phyloP scores from a whole-genome alignment of 208 protist species.

The Crithidia fasciculata region DNA sequence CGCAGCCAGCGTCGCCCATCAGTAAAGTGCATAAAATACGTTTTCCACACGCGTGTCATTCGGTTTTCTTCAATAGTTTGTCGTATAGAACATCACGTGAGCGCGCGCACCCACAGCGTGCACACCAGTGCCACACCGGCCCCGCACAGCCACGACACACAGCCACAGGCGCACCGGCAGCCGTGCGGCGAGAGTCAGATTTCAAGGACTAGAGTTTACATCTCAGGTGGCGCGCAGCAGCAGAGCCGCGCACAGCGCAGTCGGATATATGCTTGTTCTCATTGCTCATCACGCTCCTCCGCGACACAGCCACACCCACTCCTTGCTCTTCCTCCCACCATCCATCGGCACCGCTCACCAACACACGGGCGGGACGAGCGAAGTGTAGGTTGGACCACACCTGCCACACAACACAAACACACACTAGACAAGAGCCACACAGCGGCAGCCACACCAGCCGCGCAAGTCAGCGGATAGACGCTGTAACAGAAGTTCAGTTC shows the following conservation, averaged over 20 bases:
- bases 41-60: conserved; percentile 27
- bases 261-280: conserved; percentile 70
- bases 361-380: conserved; percentile 48
- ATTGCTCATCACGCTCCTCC: conserved; percentile 37
- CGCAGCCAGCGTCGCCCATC: neutral
- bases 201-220: conserved; percentile 55
- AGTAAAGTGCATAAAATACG: conserved; percentile 23
- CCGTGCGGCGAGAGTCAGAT: conserved; percentile 35
- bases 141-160: neutral
- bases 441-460: conserved; percentile 2
- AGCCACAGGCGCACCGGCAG: neutral
- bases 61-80: conserved; percentile 29
- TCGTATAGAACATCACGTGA: conserved; percentile 10
- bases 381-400: conserved; percentile 33
- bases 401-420: conserved; percentile 1
- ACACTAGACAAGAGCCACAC: neutral
- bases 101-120: neutral
- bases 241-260: conserved; percentile 10
- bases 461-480: conserved; percentile 47
- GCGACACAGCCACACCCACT: neutral
- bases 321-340: conserved; percentile 33
- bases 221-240: conserved; percentile 29
- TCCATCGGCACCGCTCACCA: conserved; percentile 38
- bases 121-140: too few species aligned
- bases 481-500: conserved; percentile 45